phyloP scores from a whole-genome alignment of 331 rosid species.

The Rhamnella rubrinervis region DNA sequence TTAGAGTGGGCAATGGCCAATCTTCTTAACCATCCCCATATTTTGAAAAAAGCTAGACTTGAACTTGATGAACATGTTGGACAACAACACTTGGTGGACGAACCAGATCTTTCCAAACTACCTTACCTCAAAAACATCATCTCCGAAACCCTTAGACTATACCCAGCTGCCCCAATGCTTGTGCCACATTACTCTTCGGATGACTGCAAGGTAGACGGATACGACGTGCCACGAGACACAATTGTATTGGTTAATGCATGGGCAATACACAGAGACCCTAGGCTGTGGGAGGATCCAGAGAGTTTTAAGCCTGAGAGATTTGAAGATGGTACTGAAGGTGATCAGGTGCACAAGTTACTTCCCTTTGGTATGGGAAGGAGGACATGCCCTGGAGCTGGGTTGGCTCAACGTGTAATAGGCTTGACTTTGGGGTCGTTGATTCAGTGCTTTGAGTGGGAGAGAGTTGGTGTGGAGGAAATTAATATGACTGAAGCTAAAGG shows the following conservation, averaged over 20 bases:
- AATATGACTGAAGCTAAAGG: constrained; percentile 54
- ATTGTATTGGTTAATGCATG: constrained; percentile 49
- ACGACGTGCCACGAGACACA: constrained; percentile 35
- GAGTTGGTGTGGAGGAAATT: constrained; percentile 24
- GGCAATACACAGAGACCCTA: constrained; percentile 52
- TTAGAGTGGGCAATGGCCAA: constrained; percentile 58
- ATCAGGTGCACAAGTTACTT: constrained; percentile 23
- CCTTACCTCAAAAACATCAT: constrained; percentile 43
- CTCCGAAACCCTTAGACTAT: constrained; percentile 41
- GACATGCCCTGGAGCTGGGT: constrained; percentile 45
- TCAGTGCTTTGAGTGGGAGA: constrained; percentile 61
- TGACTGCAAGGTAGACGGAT: constrained; percentile 45
- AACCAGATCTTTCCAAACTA: constrained; percentile 39
- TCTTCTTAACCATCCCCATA: constrained; percentile 47
- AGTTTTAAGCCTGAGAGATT: constrained; percentile 54
- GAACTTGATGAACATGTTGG: constrained; percentile 36
- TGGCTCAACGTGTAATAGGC: constrained; percentile 47
- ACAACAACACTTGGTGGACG: constrained; percentile 35
- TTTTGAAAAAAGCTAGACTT: constrained; percentile 35
- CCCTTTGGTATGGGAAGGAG: constrained; percentile 61
- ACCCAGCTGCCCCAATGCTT: constrained; percentile 43
- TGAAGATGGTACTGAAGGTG: constrained; percentile 6
- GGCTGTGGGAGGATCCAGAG: constrained; percentile 39
- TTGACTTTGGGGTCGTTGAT: constrained; percentile 44
- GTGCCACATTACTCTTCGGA: constrained; percentile 46